Base-by-base conservation (phyloP, 768 basidiomycete species). In the Daedaleopsis sinensis region DNA sequence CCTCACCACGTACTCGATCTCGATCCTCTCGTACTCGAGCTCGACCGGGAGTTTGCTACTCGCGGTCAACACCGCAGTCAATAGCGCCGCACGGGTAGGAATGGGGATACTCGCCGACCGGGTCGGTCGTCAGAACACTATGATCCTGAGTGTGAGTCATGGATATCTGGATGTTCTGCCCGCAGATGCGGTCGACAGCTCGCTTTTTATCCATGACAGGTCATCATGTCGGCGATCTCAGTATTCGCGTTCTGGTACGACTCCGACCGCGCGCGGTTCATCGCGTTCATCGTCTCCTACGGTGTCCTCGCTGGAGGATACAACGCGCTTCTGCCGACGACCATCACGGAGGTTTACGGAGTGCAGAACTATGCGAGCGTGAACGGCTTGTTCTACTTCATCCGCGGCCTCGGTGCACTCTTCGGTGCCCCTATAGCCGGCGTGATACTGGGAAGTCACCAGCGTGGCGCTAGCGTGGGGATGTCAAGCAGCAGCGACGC, bases 241-340 rank as follows among this genome's bases (percentile, higher is more conserved):
- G 77, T 79, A 13, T 68, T 80, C 50, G 74, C 75, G 0, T 69
- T 80, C n/a, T 80, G 80, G 79, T 74, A 77, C 52, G 62, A 77
- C 54, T 78, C 79, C 11, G 62, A 70, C 10, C 73, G 76, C 24
- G 54, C 65, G 0, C 75, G 77, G 3, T 82, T 79, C 63, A 64
- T 78, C 43, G 73, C 73, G 0, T 80, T 81, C 66, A 63, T 76
- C 21, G 70, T 80, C 23, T 57, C 77, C 52, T 80, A 81, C 61
- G 80, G 77, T 16, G 68, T 80, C 52, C 76, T 73, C 49, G 77
- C 80, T 1, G 79, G 79, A 19, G 79, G 79, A 3, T 80, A 81
- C 69, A 79, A 79, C 58, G 76, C 77, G 12, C 71, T 80, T 13
- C 65, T 81, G 21, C 79, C 79, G 5, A 79, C 80, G 7, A 77